Conservation (phyloP, 768 basidiomycete species). For the Russula olivacea region DNA sequence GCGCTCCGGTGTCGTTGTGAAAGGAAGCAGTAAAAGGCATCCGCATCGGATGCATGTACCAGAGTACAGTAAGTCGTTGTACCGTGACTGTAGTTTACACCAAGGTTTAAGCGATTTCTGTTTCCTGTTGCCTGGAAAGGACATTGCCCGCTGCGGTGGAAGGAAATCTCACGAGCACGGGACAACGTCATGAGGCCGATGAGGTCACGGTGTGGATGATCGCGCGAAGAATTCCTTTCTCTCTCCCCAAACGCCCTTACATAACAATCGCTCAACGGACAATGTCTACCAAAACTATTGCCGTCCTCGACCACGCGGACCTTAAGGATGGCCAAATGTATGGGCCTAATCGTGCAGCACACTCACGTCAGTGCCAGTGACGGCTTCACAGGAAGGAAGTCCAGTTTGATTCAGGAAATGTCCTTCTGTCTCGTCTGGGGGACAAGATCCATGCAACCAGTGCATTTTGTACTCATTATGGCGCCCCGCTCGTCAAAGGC, state of each 20-base stretch:
- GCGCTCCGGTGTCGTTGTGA: no score
- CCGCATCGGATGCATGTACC: no score
- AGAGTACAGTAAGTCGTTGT: no score
- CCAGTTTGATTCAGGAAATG: slow-evolving; percentile 68
- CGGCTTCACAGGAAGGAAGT: slow-evolving; percentile 65
- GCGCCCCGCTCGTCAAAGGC: slow-evolving; percentile 80
- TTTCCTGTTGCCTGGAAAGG: no score
- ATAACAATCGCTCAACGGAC: slow-evolving; percentile 5
- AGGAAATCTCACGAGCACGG: no score
- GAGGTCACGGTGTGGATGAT: background rate
- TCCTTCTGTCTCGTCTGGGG: slow-evolving; percentile 70
- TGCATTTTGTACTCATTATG: slow-evolving; percentile 88
- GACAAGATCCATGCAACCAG: slow-evolving; percentile 73
- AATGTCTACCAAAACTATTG: slow-evolving; percentile 40
- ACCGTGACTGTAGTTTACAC: no score
- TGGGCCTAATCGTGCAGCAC: slow-evolving; percentile 20
- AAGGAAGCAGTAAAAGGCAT: no score
- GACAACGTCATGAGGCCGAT: no score
- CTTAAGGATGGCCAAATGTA: slow-evolving; percentile 54
- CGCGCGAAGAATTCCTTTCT: background rate
- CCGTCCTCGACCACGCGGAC: slow-evolving; percentile 44
- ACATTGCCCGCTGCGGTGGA: no score
- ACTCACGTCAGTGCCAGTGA: background rate
- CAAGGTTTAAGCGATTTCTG: no score
- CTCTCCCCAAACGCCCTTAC: background rate